phyloP scores from a whole-genome alignment of 371 early-diverging fungal genomes.

The Quaeritorhiza haematococci region DNA sequence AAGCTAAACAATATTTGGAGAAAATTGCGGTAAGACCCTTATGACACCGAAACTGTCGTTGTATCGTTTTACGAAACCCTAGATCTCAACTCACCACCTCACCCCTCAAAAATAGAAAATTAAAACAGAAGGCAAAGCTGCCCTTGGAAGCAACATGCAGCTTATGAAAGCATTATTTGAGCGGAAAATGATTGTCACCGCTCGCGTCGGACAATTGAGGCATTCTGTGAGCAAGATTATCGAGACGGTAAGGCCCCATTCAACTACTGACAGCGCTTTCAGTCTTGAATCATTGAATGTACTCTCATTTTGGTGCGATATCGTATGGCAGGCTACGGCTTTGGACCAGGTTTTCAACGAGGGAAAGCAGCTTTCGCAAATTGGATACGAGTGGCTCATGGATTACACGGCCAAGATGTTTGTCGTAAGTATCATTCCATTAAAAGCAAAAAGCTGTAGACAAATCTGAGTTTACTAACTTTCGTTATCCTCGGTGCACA shows the following conservation, averaged over 20 bases:
- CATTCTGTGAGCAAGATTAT: constrained; percentile 43
- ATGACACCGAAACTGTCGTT: too few relatives aligned
- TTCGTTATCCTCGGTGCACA: neutral
- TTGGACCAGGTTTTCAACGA: constrained; percentile 33
- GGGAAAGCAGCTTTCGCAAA: constrained; percentile 34
- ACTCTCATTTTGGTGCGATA: neutral
- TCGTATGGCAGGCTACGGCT: constrained; percentile 42
- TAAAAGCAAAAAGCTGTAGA: neutral
- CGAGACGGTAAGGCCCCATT: constrained; percentile 32
- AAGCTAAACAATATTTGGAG: too few relatives aligned
- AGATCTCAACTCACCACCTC: too few relatives aligned
- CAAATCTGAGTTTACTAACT: neutral
- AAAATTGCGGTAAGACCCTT: too few relatives aligned
- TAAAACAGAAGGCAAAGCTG: constrained; percentile 27
- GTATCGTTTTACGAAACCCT: too few relatives aligned
- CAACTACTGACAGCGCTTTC: neutral
- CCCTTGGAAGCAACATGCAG: constrained; percentile 10
- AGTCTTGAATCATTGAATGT: neutral
- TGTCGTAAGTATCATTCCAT: constrained; percentile 45
- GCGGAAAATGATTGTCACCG: constrained; percentile 30
- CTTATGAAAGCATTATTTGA: constrained; percentile 4
- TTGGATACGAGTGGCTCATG: constrained; percentile 52
- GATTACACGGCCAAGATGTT: constrained; percentile 64
- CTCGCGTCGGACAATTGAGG: constrained; percentile 49
- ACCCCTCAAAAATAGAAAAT: constrained; percentile 16